phyloP scores from a whole-genome alignment of 805 yeast genomes.

The Cyberlindnera japonica region DNA sequence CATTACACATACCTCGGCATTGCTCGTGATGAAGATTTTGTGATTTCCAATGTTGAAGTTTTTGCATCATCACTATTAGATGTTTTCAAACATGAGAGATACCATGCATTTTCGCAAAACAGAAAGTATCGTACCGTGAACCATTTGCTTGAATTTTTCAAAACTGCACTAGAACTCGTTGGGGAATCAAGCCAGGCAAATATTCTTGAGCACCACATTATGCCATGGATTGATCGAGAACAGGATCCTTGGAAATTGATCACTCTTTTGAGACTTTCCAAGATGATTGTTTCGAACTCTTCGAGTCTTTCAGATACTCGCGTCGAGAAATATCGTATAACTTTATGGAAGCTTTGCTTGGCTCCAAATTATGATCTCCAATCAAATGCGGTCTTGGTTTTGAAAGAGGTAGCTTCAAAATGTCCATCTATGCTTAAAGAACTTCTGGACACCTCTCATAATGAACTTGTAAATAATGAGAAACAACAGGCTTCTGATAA shows the following conservation, averaged over 20 bases:
- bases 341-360: conserved; percentile 35
- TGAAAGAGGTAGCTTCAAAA: conserved; percentile 31
- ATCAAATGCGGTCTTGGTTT: conserved; percentile 35
- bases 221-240: conserved; percentile 13
- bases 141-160: conserved; percentile 26
- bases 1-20: conserved; percentile 32
- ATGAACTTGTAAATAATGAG: conserved; percentile 33
- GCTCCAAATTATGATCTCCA: conserved; percentile 40
- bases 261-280: conserved; percentile 23
- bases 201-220: conserved; percentile 26
- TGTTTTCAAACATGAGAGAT: conserved; percentile 28
- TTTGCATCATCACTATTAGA: conserved; percentile 25
- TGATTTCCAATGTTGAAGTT: conserved; percentile 27
- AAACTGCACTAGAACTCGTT: conserved; percentile 22
- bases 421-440: conserved; percentile 36
- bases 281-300: conserved; percentile 30
- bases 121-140: conserved; percentile 17
- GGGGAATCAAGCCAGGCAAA: conserved; percentile 34
- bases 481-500: conserved; percentile 25
- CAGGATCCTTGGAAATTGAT: conserved; percentile 11
- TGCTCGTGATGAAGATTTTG: conserved; percentile 26
- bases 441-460: conserved; percentile 33
- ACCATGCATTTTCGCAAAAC: conserved; percentile 20
- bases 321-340: conserved; percentile 26
- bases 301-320: conserved; percentile 22